phyloP scores from a whole-genome alignment of 23 red algal genomes.

The Cyanidioschyzon merolae region DNA sequence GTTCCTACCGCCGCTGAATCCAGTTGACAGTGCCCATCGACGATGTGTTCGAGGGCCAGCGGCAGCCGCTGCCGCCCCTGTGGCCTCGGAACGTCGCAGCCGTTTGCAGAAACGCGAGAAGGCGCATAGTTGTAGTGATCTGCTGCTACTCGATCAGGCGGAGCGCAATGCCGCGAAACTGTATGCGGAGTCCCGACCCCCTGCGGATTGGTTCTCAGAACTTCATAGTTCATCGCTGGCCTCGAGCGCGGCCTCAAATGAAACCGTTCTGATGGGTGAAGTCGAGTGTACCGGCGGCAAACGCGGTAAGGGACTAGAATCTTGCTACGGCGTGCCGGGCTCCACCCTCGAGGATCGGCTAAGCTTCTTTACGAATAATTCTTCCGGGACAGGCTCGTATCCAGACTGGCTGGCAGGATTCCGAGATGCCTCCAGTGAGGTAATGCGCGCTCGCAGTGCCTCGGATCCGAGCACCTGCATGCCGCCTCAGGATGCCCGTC shows the following conservation, averaged over 20 bases:
- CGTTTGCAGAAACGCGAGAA: not conserved
- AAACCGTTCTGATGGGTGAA: not conserved
- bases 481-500: no score
- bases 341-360: not conserved
- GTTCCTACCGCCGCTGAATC: not conserved
- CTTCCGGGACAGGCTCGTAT: not conserved
- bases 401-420: not conserved
- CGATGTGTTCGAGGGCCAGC: no score
- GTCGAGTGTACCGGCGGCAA: not conserved
- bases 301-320: not conserved
- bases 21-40: not conserved
- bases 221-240: not conserved
- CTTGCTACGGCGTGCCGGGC: not conserved
- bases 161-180: not conserved
- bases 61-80: not conserved
- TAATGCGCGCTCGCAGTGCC: not conserved
- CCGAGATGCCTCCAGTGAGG: not conserved
- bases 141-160: not conserved
- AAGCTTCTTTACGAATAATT: not conserved
- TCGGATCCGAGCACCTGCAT: not conserved
- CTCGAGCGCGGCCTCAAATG: not conserved
- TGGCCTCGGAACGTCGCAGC: not conserved
- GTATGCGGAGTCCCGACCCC: not conserved
- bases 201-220: not conserved
- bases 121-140: not conserved